A percentile compares a stretch with the other conserved stretches of the same genome.
These are phyloP conservation scores for Microsporum audouinii DNA, from an alignment of 2,329 filamentous ascomycete species.

Conservation along the genomic window DNA sequence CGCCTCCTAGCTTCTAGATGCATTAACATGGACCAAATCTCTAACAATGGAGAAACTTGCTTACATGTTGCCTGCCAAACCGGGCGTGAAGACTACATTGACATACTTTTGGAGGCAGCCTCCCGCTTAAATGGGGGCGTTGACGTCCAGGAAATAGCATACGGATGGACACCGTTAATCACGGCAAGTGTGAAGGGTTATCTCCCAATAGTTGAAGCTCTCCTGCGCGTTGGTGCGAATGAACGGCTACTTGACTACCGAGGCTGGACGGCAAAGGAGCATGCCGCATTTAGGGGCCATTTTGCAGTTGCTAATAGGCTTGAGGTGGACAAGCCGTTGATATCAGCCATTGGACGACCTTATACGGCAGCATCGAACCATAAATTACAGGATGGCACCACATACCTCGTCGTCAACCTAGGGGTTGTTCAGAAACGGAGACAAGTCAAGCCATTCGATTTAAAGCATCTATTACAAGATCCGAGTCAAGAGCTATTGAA, in stretches of 20 bases:
- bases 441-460: constrained; percentile 8
- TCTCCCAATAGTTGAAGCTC: constrained; percentile 15
- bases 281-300: constrained; percentile 27
- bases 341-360: not conserved
- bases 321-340: not conserved
- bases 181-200: constrained; percentile 23
- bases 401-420: constrained; percentile 15
- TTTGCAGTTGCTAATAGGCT: constrained; percentile 19
- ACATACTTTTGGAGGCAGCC: not conserved
- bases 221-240: constrained; percentile 22
- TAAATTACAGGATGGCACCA: not conserved
- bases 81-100: constrained; percentile 15
- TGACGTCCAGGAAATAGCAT: constrained; percentile 15
- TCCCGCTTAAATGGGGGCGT: constrained; percentile 6
- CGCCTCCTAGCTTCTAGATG: constrained; percentile 7
- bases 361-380: not conserved
- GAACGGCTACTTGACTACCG: constrained; percentile 16
- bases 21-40: constrained; percentile 9
- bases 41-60: constrained; percentile 15
- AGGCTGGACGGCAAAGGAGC: constrained; percentile 28
- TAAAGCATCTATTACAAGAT: not conserved
- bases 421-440: constrained; percentile 14
- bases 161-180: constrained; percentile 27
- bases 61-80: constrained; percentile 20
- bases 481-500: not conserved